Evolutionary conservation across 108 stramenopile species (phyloP), one percentile per base, ranked within the genome.

Genomic region (Conticribra weissflogii): DNA sequence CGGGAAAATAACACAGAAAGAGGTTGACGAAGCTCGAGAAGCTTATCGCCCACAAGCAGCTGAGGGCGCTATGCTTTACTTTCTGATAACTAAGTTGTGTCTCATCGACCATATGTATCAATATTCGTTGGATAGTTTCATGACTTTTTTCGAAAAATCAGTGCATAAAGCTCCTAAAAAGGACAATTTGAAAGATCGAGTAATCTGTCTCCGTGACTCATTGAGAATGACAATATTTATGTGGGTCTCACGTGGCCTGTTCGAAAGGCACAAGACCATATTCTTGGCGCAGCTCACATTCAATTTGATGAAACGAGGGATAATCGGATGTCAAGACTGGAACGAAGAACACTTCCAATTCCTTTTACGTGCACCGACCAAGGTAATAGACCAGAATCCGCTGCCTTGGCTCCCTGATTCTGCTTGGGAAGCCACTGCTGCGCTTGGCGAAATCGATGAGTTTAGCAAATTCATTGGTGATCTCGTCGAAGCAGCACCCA

Each of bases 21-120:
- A 91, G 48, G 94, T 96, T 52, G 86, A 86, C 63, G 60, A 82
- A 61, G 93, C 93, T 12, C 85, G 96, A 32, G 94, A 96, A 70
- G 63, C 81, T 41, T 96, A 95, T 85, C 75, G 94, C 2, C 84
- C 84, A 14, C 91, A 93, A 63, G 96, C 96, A 23, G 72, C 90
- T 0, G 96, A 96, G 64, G 96, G 94, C 18, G 94, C 96, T n/a
- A 96, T 96, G 96, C 81, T 96, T 8, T 96, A 96, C 79, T 95
- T 96, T 85, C 81, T 95, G 51, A 82, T 96, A 31, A 96, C 96
- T 0, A 89, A 93, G 57, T 81, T 96, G 34, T 89, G 78, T 58
- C 52, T 81, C 59, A 93, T 96, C 56, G 86, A 96, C 67, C 91
- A 96, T 76, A 96, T 96, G 94, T 96, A 96, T 82, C 96, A 96